A percentile compares a stretch with the other conserved stretches of the same genome.
Evolutionary conservation across 176 grass and related monocot genomes (phyloP).

Genomic region (Pontederia paniculata): DNA sequence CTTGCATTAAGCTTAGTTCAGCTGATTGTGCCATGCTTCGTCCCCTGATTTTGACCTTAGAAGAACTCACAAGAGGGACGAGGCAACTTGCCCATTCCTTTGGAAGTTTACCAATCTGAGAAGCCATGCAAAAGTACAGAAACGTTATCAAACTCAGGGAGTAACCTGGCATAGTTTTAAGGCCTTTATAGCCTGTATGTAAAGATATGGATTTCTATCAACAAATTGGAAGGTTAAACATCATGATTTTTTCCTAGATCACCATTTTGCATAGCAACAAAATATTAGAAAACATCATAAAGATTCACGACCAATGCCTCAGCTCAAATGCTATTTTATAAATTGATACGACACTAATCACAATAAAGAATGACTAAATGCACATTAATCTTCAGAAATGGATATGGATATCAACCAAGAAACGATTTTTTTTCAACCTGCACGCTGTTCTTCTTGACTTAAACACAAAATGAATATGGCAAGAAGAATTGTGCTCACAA

Average conservation of each 20-base stretch:
- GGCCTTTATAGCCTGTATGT: too few relatives aligned
- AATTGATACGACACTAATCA: too few relatives aligned
- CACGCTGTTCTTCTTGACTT: too few relatives aligned
- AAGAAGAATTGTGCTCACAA: not conserved
- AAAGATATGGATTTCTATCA: not conserved
- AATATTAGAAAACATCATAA: not conserved
- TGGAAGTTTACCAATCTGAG: constrained; percentile 66
- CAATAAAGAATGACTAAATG: too few relatives aligned
- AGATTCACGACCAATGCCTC: too few relatives aligned
- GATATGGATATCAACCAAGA: too few relatives aligned
- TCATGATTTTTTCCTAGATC: not conserved
- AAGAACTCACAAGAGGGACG: constrained; percentile 63
- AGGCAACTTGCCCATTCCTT: constrained; percentile 59
- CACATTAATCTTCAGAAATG: too few relatives aligned
- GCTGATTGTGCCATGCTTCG: constrained; percentile 28
- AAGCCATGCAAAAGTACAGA: not conserved
- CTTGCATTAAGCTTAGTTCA: constrained; percentile 67
- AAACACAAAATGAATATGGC: not conserved
- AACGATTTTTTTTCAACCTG: too few relatives aligned
- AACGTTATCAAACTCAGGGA: not conserved
- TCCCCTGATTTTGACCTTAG: constrained; percentile 66
- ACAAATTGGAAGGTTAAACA: not conserved
- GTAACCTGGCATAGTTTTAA: not conserved
- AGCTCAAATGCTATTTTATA: too few relatives aligned
- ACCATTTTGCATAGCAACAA: not conserved